Conservation (phyloP, 78 protist genomes). For the Tieghemostelium lacteum region DNA sequence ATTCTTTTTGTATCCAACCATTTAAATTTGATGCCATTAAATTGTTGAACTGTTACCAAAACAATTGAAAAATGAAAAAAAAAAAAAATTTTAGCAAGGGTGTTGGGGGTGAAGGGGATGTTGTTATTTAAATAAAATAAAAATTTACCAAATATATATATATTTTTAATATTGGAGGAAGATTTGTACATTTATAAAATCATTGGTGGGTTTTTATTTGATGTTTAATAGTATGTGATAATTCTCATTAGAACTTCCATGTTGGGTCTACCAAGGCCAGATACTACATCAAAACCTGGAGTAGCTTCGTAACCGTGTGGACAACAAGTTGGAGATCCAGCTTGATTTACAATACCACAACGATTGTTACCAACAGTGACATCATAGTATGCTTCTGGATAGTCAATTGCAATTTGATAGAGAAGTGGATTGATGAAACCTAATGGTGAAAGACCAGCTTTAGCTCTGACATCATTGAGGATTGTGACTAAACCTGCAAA, state of each 20-base stretch:
- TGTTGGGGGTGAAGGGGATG: no score
- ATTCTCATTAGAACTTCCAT: constrained; percentile 60
- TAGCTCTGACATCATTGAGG: constrained; percentile 57
- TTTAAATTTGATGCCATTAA: no score
- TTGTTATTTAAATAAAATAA: no score
- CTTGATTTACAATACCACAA: constrained; percentile 50
- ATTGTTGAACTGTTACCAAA: no score
- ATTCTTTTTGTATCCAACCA: not conserved
- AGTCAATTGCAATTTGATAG: constrained; percentile 37
- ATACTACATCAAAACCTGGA: constrained; percentile 18
- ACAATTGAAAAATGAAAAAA: no score
- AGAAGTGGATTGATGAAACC: constrained; percentile 81
- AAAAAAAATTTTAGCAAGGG: no score
- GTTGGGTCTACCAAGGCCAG: constrained; percentile 60
- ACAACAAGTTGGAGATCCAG: constrained; percentile 71
- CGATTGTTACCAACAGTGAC: constrained; percentile 80
- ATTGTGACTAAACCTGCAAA: constrained; percentile 72
- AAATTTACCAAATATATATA: no score
- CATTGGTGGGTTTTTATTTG: no score
- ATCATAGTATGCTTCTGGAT: constrained; percentile 83
- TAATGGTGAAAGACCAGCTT: constrained; percentile 38
- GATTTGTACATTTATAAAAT: no score
- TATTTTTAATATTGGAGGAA: no score
- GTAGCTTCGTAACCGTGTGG: constrained; percentile 49
- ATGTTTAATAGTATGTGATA: constrained; percentile 23